Evolutionary conservation across 306 rosid species (phyloP).

Genomic region (Lathyrus oleraceus): DNA sequence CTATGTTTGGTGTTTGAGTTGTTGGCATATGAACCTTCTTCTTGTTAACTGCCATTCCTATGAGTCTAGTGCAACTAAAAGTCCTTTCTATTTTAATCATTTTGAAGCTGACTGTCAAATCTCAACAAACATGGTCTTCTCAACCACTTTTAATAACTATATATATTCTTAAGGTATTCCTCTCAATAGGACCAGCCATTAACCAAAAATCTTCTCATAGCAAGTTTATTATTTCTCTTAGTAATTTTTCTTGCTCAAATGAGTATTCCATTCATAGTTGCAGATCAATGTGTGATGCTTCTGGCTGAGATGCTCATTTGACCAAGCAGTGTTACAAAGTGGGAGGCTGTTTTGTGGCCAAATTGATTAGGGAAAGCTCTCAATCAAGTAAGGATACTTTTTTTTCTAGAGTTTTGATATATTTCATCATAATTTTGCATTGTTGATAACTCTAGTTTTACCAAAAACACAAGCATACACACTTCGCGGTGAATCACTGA

Average conservation of each 20-base stretch:
- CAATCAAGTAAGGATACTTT: no score
- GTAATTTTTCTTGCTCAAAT: constrained; percentile 95
- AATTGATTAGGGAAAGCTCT: background rate
- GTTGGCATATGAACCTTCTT: constrained; percentile 34
- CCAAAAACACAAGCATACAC: no score
- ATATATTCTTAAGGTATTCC: background rate
- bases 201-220: background rate
- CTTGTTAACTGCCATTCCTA: constrained; percentile 58
- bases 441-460: no score
- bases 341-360: constrained; percentile 17
- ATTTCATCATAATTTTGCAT: no score
- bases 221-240: constrained; percentile 23
- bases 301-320: constrained; percentile 71
- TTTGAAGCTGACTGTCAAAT: constrained; percentile 39
- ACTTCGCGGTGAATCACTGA: no score
- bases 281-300: constrained; percentile 9
- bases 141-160: constrained; percentile 12
- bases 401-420: no score
- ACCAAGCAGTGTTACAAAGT: constrained; percentile 60
- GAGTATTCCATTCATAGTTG: constrained; percentile 74
- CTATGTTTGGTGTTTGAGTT: background rate
- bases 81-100: constrained; percentile 28
- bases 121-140: background rate
- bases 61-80: constrained; percentile 39
- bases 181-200: background rate